Evolutionary conservation across 805 yeast species (phyloP).

Genomic region (Candida ipomoeae): DNA sequence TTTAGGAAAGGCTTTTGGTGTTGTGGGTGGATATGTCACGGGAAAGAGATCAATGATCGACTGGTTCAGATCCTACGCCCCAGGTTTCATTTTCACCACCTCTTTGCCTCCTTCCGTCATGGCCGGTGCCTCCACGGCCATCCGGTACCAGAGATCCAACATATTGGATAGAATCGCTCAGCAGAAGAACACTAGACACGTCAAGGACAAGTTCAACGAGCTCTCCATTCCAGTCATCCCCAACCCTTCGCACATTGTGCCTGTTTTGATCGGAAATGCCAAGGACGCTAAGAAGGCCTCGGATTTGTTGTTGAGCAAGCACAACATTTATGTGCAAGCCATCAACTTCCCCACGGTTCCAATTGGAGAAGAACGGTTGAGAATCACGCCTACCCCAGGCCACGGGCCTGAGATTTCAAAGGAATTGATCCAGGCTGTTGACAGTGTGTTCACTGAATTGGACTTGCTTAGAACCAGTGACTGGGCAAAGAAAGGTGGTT

Average conservation of each 20-base stretch:
- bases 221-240: slow-evolving; percentile 94
- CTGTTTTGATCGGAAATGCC: slow-evolving; percentile 92
- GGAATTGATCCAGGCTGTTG: slow-evolving; percentile 72
- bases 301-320: slow-evolving; percentile 77
- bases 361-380: slow-evolving; percentile 89
- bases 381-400: slow-evolving; percentile 99
- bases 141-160: slow-evolving; percentile 76
- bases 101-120: slow-evolving; percentile 95
- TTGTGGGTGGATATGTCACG: slow-evolving; percentile 97
- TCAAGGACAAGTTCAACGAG: slow-evolving; percentile 63
- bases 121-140: slow-evolving; percentile 92
- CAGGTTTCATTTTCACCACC: slow-evolving; percentile 97
- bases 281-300: slow-evolving; percentile 87
- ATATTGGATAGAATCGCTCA: slow-evolving; percentile 76
- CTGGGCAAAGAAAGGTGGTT: slow-evolving; percentile 82
- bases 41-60: slow-evolving; percentile 80
- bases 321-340: slow-evolving; percentile 93
- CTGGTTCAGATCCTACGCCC: slow-evolving; percentile 94
- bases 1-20: slow-evolving; percentile 93
- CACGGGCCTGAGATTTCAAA: slow-evolving; percentile 76
- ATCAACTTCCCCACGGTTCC: slow-evolving; percentile 98
- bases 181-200: slow-evolving; percentile 81
- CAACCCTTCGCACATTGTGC: slow-evolving; percentile 96
- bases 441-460: slow-evolving; percentile 72
- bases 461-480: slow-evolving; percentile 69